These are phyloP conservation scores for rapeseed (Brassica napus) DNA, from an alignment of 345 rosid genomes.

Conservation along the genomic window Da-Ae NC_063440.1:14537001-14537500, in stretches of 20 bases:
- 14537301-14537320: constrained; percentile 50
- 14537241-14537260: constrained; percentile 51
- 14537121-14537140: constrained; percentile 33
- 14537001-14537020: constrained; percentile 42
- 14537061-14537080: constrained; percentile 54
- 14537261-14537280: constrained; percentile 45
- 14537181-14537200: constrained; percentile 48
- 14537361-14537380: constrained; percentile 18
- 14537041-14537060: constrained; percentile 59
- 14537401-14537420: too few relatives aligned
- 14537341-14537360: constrained; percentile 42
- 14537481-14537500: constrained; percentile 8
- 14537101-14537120: constrained; percentile 21
- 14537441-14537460: constrained; percentile 33
- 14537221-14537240: constrained; percentile 47
- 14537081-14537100: constrained; percentile 46
- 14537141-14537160: constrained; percentile 48
- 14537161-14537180: constrained; percentile 36
- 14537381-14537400: neutral
- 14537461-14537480: constrained; percentile 30
- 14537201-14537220: constrained; percentile 46
- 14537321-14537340: constrained; percentile 46
- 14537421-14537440: constrained; percentile 30
- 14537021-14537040: constrained; percentile 48
- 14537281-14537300: constrained; percentile 43